Percentiles rank a stretch among this genome's conserved stretches.
These are phyloP conservation scores for Fusarium cicatricum DNA, from an alignment of 2,329 filamentous ascomycete genomes.

Conservation along the genomic window DNA sequence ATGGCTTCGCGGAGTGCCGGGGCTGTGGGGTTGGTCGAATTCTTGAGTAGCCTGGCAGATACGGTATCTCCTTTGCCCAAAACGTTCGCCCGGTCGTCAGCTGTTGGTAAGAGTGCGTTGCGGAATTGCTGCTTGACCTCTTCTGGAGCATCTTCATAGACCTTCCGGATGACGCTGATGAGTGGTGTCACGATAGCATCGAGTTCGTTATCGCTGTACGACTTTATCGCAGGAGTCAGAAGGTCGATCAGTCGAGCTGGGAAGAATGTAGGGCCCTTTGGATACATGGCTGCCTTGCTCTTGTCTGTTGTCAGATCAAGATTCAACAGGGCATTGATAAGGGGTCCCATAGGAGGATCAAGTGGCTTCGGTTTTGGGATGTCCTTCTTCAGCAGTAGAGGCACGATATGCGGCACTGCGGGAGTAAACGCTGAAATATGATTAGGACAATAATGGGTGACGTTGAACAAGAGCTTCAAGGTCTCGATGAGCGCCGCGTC, in stretches of 20 bases:
- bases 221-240: constrained; percentile 70
- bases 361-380: constrained; percentile 71
- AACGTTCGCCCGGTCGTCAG: constrained; percentile 77
- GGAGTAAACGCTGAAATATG: constrained; percentile 69
- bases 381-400: constrained; percentile 69
- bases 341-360: constrained; percentile 72
- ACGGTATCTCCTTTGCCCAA: constrained; percentile 80
- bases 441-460: constrained; percentile 77
- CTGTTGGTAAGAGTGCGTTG: constrained; percentile 74
- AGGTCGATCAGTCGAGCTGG: constrained; percentile 73
- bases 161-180: constrained; percentile 73
- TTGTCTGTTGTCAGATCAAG: constrained; percentile 71
- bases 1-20: constrained; percentile 78
- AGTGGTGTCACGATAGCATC: constrained; percentile 77
- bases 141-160: constrained; percentile 75
- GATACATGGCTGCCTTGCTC: constrained; percentile 68
- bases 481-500: constrained; percentile 85
- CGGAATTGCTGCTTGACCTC: constrained; percentile 69
- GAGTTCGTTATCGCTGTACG: constrained; percentile 73
- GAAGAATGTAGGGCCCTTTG: constrained; percentile 67
- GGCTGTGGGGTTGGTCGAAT: constrained; percentile 77
- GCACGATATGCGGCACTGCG: constrained; percentile 74
- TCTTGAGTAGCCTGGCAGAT: constrained; percentile 77
- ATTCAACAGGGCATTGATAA: constrained; percentile 85
- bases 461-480: constrained; percentile 88